Base-by-base conservation (phyloP, 2,329 filamentous ascomycete species). In the Microdochium paspali region DNA sequence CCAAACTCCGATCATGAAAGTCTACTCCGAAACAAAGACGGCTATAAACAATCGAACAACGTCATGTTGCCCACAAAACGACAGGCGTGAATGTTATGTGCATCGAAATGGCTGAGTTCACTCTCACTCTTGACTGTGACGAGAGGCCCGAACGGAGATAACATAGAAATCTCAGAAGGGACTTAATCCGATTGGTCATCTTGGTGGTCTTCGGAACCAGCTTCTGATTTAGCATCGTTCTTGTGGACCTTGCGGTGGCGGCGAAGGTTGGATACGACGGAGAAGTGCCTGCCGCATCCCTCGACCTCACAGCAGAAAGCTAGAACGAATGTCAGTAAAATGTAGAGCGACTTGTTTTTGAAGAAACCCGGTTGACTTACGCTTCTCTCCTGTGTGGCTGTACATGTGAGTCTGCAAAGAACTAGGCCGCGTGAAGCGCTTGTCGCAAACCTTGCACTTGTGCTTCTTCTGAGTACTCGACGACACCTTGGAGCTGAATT, bases 391-490 rank as follows among this genome's bases (percentile, higher is more conserved):
- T 48, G 91, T 97, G 63, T 97, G 91, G 68, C 90, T 95, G 70
- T 96, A 96, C 87, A 96, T 96, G 64, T 97, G 91, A 26, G 91
- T 97, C 64, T 96, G 91, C 32, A 97, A 68, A 13, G 91, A 96
- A 62, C 90, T 95, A 1, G 91, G 91, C 47, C 91, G 80, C 2
- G 91, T 96, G 66, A 97, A 97, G 40, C 91, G 83, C 77, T 97
- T 96, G 68, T 96, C 91, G 73, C 91, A 97, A 50, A 97, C 87
- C 71, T 95, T 96, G 79, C 91, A 97, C 74, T 96, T 96, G 73
- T 97, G 93, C 76, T 97, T 97, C 82, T 97, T 97, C 64, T 96
- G 90, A 10, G 91, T 93, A 69, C 89, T 95, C 18, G 88, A 90
- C 0, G 90, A 90, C 46, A 96, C 84, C 70, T 96, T 96, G 53